Conservation (phyloP, 1,284 basidiomycete species). For the Sporisorium reilianum region DNA sequence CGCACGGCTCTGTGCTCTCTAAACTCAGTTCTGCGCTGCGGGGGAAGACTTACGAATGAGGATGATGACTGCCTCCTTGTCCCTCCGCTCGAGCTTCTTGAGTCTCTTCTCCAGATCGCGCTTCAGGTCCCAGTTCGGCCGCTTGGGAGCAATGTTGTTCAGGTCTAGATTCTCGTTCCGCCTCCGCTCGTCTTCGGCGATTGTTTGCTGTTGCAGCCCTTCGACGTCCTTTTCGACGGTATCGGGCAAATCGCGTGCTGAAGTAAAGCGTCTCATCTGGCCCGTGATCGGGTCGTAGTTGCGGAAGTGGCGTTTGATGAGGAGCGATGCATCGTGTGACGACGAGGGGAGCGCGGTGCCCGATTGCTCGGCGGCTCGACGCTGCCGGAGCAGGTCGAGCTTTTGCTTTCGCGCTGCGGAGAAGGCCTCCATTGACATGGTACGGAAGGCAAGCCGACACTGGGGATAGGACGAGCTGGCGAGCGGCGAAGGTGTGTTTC, state of each 20-base stretch:
- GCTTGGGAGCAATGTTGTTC: constrained; percentile 95
- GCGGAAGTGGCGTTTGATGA: constrained; percentile 66
- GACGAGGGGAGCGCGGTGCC: constrained; percentile 1
- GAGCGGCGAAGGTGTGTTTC: too few species aligned
- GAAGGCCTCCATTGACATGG: constrained; percentile 76
- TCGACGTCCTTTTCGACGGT: constrained; percentile 88
- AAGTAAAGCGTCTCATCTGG: constrained; percentile 69
- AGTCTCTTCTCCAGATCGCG: constrained; percentile 91
- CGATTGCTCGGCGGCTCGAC: constrained; percentile 74
- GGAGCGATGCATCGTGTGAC: constrained; percentile 5
- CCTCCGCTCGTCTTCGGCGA: constrained; percentile 84
- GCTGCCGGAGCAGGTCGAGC: constrained; percentile 81
- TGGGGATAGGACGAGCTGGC: too few species aligned
- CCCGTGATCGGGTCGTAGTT: constrained; percentile 68
- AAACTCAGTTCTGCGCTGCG: background rate
- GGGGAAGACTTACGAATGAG: constrained; percentile 79
- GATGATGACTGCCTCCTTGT: constrained; percentile 89
- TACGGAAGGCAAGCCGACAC: too few species aligned
- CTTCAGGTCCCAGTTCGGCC: constrained; percentile 96
- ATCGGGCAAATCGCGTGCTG: constrained; percentile 77
- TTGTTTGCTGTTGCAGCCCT: constrained; percentile 84
- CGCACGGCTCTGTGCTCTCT: too few species aligned
- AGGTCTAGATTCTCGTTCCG: constrained; percentile 90
- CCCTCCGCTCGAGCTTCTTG: constrained; percentile 86
- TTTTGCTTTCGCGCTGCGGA: constrained; percentile 88